These are phyloP conservation scores for Quercus phellos DNA, from an alignment of 331 rosid species.

Conservation along the genomic window DNA sequence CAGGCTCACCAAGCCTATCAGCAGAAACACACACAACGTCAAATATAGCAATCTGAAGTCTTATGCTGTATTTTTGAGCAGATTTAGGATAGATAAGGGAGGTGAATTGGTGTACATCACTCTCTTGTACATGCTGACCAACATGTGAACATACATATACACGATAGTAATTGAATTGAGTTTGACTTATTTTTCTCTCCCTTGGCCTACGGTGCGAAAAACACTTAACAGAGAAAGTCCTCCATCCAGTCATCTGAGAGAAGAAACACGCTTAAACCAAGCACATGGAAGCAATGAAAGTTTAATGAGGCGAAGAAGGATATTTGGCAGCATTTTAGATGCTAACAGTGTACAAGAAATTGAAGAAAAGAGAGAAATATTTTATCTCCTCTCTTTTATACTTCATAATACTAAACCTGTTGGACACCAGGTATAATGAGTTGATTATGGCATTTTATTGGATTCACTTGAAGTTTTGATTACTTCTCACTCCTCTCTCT, in stretches of 20 bases:
- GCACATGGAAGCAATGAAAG: conserved; percentile 41
- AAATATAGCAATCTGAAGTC: neutral
- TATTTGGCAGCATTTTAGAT: conserved; percentile 61
- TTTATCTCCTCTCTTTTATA: conserved; percentile 78
- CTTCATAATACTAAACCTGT: conserved; percentile 93
- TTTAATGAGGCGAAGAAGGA: conserved; percentile 45
- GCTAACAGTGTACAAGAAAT: conserved; percentile 60
- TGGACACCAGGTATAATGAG: conserved; percentile 86
- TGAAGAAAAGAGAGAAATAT: conserved; percentile 79
- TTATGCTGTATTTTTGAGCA: neutral
- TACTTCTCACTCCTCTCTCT: neutral
- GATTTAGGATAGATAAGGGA: neutral
- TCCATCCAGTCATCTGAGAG: conserved; percentile 37
- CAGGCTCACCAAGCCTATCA: neutral
- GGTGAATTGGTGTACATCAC: neutral
- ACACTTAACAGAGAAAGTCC: conserved; percentile 38
- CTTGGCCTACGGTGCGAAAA: conserved; percentile 36
- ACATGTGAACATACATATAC: neutral
- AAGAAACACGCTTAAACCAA: conserved; percentile 35
- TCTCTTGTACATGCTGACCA: neutral
- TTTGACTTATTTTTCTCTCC: conserved; percentile 9
- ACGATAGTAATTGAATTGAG: conserved; percentile 5
- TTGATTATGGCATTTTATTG: conserved; percentile 16
- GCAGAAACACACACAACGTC: neutral
- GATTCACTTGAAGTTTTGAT: conserved; percentile 18